Evolutionary conservation across 257 asterid genomes (phyloP).

Genomic region (Solanum microdontum): DNA sequence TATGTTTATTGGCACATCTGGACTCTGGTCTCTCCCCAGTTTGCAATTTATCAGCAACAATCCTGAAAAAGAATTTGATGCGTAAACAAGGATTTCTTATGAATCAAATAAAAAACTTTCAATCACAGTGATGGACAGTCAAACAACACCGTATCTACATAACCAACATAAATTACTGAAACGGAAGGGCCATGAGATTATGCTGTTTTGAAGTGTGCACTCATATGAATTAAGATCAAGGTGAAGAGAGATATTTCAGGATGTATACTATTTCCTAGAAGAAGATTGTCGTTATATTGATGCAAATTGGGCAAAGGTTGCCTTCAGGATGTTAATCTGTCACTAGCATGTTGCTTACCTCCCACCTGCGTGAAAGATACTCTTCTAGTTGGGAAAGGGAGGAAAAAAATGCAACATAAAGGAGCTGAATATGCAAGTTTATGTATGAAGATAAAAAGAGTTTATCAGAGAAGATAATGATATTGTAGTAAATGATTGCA

Average conservation of each 20-base stretch:
- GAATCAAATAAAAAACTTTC: not conserved
- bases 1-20: not conserved
- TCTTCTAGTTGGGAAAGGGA: not conserved
- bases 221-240: not conserved
- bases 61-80: not conserved
- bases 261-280: not conserved
- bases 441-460: not conserved
- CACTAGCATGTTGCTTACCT: not conserved
- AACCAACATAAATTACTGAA: not conserved
- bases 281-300: not conserved
- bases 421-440: not conserved
- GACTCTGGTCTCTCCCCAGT: not conserved
- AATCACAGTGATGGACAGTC: not conserved
- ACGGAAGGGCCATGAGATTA: not conserved
- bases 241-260: not conserved
- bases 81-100: not conserved
- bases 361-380: not conserved
- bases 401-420: not conserved
- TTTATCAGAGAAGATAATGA: not conserved
- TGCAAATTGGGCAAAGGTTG: not conserved
- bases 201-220: not conserved
- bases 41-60: not conserved
- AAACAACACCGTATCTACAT: not conserved
- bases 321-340: not conserved
- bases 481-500: not conserved